A percentile compares a stretch with the other conserved stretches of the same genome.
Evolutionary conservation across 352 stramenopile species (phyloP).

Genomic region (Globisporangium recalcitrans): DNA sequence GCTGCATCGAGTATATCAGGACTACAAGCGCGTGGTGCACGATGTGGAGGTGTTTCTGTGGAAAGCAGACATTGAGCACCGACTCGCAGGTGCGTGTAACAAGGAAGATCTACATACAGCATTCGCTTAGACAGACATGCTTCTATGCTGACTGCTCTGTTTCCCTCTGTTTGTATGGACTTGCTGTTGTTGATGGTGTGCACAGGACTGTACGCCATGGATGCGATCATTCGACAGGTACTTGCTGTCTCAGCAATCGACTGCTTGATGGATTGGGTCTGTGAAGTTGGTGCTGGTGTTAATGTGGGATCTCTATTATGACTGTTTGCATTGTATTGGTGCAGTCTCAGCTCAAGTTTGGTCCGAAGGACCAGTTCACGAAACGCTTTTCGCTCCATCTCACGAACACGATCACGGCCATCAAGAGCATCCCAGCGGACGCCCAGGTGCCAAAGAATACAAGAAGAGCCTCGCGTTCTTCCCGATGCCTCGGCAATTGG

Average conservation of each 20-base stretch:
- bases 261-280: neutral
- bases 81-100: constrained; percentile 48
- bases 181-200: neutral
- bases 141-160: neutral
- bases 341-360: constrained; percentile 64
- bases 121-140: neutral
- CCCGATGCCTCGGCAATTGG: no score
- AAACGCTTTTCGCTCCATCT: constrained; percentile 78
- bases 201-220: constrained; percentile 71
- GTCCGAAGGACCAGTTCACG: constrained; percentile 61
- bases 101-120: neutral
- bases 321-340: constrained; percentile 4
- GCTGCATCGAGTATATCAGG: constrained; percentile 32
- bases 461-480: neutral
- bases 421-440: constrained; percentile 64
- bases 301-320: constrained; percentile 5
- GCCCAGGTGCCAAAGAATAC: constrained; percentile 41
- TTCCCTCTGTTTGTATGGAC: neutral
- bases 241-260: neutral
- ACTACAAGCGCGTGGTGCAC: constrained; percentile 86
- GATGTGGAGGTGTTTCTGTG: constrained; percentile 82
- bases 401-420: constrained; percentile 58
- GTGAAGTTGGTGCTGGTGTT: neutral
- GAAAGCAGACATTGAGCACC: constrained; percentile 78
- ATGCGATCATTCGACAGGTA: constrained; percentile 80